These are phyloP conservation scores for Conticribra weissflogii DNA, from an alignment of 108 stramenopile species.

Conservation along the genomic window DNA sequence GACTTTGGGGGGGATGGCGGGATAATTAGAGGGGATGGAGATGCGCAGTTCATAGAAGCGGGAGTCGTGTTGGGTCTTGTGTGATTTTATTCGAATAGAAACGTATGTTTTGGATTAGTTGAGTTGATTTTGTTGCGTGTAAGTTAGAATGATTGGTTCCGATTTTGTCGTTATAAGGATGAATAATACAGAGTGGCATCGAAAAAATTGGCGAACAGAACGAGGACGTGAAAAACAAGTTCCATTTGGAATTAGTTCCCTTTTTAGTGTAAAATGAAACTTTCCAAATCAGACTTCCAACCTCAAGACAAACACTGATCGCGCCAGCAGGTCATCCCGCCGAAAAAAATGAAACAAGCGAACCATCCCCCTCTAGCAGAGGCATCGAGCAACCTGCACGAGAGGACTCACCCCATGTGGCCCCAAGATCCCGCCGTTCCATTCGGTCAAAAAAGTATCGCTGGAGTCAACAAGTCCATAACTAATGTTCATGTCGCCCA, in stretches of 20 bases:
- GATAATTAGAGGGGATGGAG: constrained; percentile 91
- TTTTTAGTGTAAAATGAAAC: too few species aligned
- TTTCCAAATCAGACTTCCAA: too few species aligned
- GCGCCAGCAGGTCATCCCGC: too few species aligned
- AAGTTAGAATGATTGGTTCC: too few species aligned
- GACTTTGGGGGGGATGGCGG: constrained; percentile 87
- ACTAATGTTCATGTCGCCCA: constrained; percentile 92
- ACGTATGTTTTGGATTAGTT: too few species aligned
- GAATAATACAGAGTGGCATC: background rate
- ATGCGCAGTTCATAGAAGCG: constrained; percentile 94
- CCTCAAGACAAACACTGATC: background rate
- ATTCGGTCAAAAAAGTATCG: constrained; percentile 95
- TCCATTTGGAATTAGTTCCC: background rate
- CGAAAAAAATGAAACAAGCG: too few species aligned
- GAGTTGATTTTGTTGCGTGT: too few species aligned
- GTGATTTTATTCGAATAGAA: too few species aligned
- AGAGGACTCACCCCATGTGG: constrained; percentile 93
- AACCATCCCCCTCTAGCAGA: too few species aligned
- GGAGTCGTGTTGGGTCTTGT: constrained; percentile 91
- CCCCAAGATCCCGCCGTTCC: constrained; percentile 97
- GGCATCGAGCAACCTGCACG: too few species aligned
- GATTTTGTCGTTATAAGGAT: too few species aligned
- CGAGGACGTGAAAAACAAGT: background rate
- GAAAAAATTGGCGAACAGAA: background rate
- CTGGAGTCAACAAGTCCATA: constrained; percentile 93